Evolutionary conservation across 2,329 filamentous ascomycete species (phyloP), one percentile per base, ranked within the genome.

Genomic region (Verticillium isaacii): DNA sequence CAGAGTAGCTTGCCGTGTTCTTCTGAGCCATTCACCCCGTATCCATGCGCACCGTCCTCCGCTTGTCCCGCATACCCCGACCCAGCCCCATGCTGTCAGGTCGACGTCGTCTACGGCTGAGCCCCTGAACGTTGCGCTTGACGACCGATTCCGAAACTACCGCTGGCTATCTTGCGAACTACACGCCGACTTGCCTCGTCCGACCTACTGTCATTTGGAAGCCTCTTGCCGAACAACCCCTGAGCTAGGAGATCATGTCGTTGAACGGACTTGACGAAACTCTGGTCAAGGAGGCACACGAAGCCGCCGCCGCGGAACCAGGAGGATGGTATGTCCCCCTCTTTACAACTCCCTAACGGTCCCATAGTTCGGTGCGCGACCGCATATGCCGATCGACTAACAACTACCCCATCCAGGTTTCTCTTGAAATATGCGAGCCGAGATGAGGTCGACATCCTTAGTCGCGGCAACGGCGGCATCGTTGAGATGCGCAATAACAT

Each of bases 231-330:
- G 34, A 36, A 11, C 34, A 8, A 36, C 6, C 34, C 34, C 34
- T 11, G 19, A 52, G n/a, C 45, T 19, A 59, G 61, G 59, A 59
- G 52, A 63, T 45, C 36, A 98, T 98, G 94, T 97, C 94, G 82
- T 84, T 98, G 77, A 97, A 97, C 87, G 95, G 95, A 67, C 84
- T 98, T 78, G 93, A 97, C 80, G 85, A 87, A 79, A 80, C 85
- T 69, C 85, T 87, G 73, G 85, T 99, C 78, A 86, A 88, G 77
- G 92, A 96, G 79, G 93, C 93, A 71, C 89, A 96, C 78, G 90
- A 93, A 73, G 81, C 86, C 69, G 91, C 92, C 61, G 81, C 89
- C 69, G 85, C 85, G 63, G 95, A 98, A 77, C 87, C 92, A 62
- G 93, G 93, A 80, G 93, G 93, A 89, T 99, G 95, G 95, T 98